Percentiles rank a stretch among this genome's conserved stretches.
Evolutionary conservation across 2,329 filamentous ascomycete genomes (phyloP).

Genomic region (Paradendryphiella salina): DNA sequence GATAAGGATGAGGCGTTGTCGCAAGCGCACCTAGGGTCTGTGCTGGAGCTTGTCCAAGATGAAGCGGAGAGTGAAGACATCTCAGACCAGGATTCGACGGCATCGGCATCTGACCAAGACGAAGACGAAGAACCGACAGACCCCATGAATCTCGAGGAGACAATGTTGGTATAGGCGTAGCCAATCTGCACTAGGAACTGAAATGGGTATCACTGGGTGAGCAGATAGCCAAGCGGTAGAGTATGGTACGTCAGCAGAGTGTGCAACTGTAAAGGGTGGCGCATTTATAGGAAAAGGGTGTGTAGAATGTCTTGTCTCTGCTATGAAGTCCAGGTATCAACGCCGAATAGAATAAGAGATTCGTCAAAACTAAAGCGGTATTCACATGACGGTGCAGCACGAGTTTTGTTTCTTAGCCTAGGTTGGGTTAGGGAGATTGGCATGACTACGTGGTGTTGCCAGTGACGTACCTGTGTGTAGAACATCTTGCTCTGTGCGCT

Average conservation of each 20-base stretch:
- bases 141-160: background rate
- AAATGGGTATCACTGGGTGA: background rate
- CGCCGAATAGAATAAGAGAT: background rate
- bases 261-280: background rate
- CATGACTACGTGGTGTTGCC: background rate
- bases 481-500: constrained; percentile 97
- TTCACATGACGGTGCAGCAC: constrained; percentile 61
- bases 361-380: constrained; percentile 1
- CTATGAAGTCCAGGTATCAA: constrained; percentile 7
- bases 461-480: constrained; percentile 70
- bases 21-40: background rate
- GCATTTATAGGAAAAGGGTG: background rate
- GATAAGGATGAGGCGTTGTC: constrained; percentile 8
- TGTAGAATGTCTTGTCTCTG: constrained; percentile 4
- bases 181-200: background rate
- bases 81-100: background rate
- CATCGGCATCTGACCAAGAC: background rate
- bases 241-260: background rate
- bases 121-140: background rate
- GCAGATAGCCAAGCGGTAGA: background rate
- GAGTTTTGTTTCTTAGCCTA: constrained; percentile 65
- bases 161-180: background rate
- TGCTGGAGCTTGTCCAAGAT: background rate
- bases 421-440: background rate
- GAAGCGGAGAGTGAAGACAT: background rate